A percentile compares a stretch with the other conserved stretches of the same genome.
These are phyloP conservation scores for Boletus sp. DNA, from an alignment of 768 basidiomycete genomes.

Conservation along the genomic window DNA sequence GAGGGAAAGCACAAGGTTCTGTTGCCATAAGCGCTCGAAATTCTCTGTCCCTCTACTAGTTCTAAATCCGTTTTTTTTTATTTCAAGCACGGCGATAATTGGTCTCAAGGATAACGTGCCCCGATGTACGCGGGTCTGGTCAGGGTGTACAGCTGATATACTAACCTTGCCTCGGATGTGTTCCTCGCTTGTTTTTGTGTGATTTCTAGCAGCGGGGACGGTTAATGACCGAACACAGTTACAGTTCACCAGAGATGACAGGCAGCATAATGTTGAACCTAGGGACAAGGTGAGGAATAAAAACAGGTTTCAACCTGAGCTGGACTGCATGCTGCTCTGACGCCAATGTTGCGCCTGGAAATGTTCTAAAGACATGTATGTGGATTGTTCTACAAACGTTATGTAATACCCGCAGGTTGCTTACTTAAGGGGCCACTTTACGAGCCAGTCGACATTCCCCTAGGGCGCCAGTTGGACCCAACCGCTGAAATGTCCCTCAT, in stretches of 20 bases:
- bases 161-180: not conserved
- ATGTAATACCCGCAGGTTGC: too few relatives aligned
- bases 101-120: not conserved
- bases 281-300: not conserved
- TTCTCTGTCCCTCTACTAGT: not conserved
- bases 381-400: too few relatives aligned
- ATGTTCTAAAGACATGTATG: too few relatives aligned
- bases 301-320: not conserved
- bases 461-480: not conserved
- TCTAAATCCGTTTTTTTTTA: conserved; percentile 1
- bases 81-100: not conserved
- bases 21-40: not conserved
- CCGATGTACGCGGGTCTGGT: conserved; percentile 6
- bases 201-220: not conserved
- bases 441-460: not conserved
- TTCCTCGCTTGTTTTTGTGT: not conserved
- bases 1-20: not conserved
- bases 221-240: not conserved
- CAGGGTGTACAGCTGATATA: not conserved
- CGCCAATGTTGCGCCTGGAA: too few relatives aligned
- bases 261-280: not conserved
- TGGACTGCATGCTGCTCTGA: too few relatives aligned
- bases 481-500: conserved; percentile 38
- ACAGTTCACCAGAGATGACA: not conserved
- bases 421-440: not conserved